phyloP scores from a whole-genome alignment of 1,284 basidiomycete species.

The Trichosporon coremiiforme region DNA sequence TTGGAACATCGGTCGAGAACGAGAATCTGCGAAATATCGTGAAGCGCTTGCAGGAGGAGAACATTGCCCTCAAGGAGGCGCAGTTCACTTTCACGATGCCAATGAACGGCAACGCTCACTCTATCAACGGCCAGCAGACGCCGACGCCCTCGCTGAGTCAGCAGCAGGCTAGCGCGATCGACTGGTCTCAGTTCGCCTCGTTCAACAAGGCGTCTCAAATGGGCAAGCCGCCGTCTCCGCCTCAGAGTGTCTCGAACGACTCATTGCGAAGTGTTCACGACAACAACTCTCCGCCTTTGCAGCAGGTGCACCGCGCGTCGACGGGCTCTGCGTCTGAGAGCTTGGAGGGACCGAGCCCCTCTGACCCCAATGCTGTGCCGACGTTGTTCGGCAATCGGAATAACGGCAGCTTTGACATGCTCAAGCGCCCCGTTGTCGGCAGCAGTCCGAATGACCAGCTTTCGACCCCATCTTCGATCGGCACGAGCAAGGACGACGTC shows the following conservation, averaged over 20 bases:
- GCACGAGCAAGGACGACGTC: constrained; percentile 38
- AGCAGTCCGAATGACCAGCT: constrained; percentile 24
- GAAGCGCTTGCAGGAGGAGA: constrained; percentile 56
- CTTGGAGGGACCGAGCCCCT: constrained; percentile 36
- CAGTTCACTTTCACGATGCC: constrained; percentile 57
- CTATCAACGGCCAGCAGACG: constrained; percentile 26
- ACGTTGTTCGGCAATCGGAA: constrained; percentile 30
- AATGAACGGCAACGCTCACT: constrained; percentile 27
- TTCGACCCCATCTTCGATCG: constrained; percentile 28
- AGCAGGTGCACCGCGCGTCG: constrained; percentile 31
- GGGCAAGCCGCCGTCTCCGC: constrained; percentile 49
- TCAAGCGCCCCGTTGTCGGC: neutral
- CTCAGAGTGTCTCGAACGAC: constrained; percentile 42
- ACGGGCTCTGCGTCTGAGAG: constrained; percentile 31
- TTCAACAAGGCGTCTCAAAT: constrained; percentile 30
- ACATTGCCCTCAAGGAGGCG: constrained; percentile 54
- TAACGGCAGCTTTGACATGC: constrained; percentile 5
- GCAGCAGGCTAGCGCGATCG: constrained; percentile 22
- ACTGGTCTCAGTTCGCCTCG: constrained; percentile 30
- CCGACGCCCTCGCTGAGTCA: constrained; percentile 20
- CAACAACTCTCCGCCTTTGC: constrained; percentile 24
- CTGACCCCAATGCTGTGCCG: constrained; percentile 20
- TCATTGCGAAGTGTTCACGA: constrained; percentile 44
- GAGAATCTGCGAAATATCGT: constrained; percentile 56
- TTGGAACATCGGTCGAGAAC: constrained; percentile 54